Base-by-base conservation (phyloP, 2,329 filamentous ascomycete genomes). In the Botryotinia convoluta region DNA sequence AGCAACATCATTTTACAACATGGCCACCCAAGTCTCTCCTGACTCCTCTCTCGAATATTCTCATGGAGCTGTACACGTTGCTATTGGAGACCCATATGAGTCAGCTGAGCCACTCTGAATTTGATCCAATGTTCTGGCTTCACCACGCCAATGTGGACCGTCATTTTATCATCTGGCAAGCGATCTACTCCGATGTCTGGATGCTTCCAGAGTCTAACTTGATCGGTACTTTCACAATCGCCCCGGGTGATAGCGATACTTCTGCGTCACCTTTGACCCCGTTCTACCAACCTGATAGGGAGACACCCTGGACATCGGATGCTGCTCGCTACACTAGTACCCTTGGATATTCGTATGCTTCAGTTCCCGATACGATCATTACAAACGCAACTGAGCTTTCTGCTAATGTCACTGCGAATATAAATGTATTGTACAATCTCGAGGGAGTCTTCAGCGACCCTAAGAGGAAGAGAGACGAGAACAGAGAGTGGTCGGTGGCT, bases 61-160 rank as follows among this genome's bases (percentile, higher is more conserved):
- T 37, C 85, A 87, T 76, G 84, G 84, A 54, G 74, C 76, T n/a
- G 78, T 86, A 5, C 84, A 86, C 77, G 80, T 82, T 63, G 77
- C 76, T 20, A 79, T 84, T 12, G 83, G 83, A 22, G 83, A 82
- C 37, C 73, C 74, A 8, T 74, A 85, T 86, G 77, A 74, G 84
- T 6, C 79, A 81, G 54, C 77, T 85, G 22, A 81, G 81, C 69
- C 83, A 83, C 75, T 82, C 84, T 0, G 82, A 82, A 16, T 87
- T 85, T 74, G 85, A 87, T 73, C 82, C 85, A 18, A 77, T 86
- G 7, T 87, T 87, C 74, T 84, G 85, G 83, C 82, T 87, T 14
- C 85, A 87, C 74, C 85, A 87, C 81, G 81, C 84, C 76, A 90
- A 91, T 78, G 83, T 91, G 71, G 89, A 91, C 78, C 85, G 89